phyloP scores from a whole-genome alignment of 495 filamentous ascomycete genomes.

The Penicillium paradoxum region DNA sequence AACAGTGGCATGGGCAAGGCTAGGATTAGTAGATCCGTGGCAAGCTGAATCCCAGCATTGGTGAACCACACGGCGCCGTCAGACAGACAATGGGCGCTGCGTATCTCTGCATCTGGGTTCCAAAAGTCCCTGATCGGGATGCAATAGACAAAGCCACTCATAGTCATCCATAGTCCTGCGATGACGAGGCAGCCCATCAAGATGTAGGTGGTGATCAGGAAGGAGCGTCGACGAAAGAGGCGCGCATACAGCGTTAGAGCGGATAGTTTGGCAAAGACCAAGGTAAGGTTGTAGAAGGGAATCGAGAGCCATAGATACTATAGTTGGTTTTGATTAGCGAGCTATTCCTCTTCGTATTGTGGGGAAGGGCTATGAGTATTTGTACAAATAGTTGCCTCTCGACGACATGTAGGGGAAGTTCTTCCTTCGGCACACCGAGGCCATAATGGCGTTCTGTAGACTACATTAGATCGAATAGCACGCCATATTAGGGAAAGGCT shows the following conservation, averaged over 20 bases:
- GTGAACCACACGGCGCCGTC: constrained; percentile 33
- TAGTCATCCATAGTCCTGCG: constrained; percentile 32
- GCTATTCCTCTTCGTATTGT: neutral
- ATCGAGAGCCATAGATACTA: constrained; percentile 36
- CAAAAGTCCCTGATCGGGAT: constrained; percentile 31
- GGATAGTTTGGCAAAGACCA: constrained; percentile 44
- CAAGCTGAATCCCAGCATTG: constrained; percentile 44
- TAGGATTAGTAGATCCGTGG: constrained; percentile 44
- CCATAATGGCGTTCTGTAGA: constrained; percentile 16
- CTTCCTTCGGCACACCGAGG: neutral
- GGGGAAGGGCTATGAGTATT: neutral
- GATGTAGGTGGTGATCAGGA: constrained; percentile 25
- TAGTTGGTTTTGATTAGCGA: neutral
- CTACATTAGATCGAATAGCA: constrained; percentile 3
- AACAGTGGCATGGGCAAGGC: constrained; percentile 43
- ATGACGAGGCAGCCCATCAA: constrained; percentile 31
- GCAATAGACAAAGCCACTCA: constrained; percentile 40
- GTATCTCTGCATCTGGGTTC: neutral
- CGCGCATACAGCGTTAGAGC: constrained; percentile 37
- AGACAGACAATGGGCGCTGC: constrained; percentile 27
- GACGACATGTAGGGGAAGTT: neutral
- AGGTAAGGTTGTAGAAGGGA: constrained; percentile 39
- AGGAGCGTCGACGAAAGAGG: constrained; percentile 31
- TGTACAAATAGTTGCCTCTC: constrained; percentile 13
- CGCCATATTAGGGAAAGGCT: too few relatives aligned